These are phyloP conservation scores for Zygotorulaspora chibaensis DNA, from an alignment of 805 yeast genomes.

Conservation along the genomic window DNA sequence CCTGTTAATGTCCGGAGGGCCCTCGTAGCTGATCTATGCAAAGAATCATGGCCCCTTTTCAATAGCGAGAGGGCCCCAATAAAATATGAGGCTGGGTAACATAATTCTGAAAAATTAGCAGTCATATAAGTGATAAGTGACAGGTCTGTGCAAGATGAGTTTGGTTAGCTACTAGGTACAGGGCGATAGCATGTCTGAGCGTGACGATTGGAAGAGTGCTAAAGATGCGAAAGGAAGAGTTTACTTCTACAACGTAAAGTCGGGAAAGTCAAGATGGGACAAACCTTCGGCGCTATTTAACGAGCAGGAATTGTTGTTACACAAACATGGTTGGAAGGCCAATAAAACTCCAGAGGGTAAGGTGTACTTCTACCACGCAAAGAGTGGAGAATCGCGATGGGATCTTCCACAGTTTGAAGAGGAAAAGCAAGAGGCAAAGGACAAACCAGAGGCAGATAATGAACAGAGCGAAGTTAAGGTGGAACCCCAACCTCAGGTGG, in stretches of 20 bases:
- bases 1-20: neutral
- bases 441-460: constrained; percentile 34
- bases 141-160: neutral
- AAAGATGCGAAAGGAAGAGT: constrained; percentile 60
- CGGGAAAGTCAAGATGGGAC: constrained; percentile 77
- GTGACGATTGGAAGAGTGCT: constrained; percentile 55
- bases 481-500: neutral
- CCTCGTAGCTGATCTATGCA: neutral
- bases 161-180: neutral
- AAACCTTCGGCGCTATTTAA: constrained; percentile 54
- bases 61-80: neutral
- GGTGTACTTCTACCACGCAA: constrained; percentile 63
- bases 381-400: constrained; percentile 73
- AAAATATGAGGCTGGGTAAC: neutral
- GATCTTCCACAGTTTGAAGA: constrained; percentile 49
- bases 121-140: neutral
- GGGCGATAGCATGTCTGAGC: constrained; percentile 6
- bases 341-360: constrained; percentile 51
- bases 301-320: constrained; percentile 43
- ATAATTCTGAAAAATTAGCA: too few relatives aligned
- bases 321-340: constrained; percentile 52
- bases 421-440: constrained; percentile 1
- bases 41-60: neutral
- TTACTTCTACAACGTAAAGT: constrained; percentile 65
- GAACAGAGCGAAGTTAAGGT: constrained; percentile 1